phyloP scores from a whole-genome alignment of 306 rosid genomes.

The Citrullus amarus region DNA sequence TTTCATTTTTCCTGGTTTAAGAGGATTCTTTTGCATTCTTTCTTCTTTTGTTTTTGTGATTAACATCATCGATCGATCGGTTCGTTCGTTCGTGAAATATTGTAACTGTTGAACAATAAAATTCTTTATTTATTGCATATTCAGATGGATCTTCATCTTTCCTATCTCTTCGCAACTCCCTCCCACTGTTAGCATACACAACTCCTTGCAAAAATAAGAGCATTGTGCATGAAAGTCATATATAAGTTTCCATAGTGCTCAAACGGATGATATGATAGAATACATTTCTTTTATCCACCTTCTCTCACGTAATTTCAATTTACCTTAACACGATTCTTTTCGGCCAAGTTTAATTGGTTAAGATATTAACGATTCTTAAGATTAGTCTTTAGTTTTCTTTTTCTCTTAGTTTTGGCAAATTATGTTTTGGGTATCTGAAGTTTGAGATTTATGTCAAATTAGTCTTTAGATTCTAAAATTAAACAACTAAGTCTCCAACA shows the following conservation, averaged over 20 bases:
- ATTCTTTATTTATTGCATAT: background rate
- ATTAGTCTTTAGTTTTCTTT: too few species aligned
- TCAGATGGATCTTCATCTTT: background rate
- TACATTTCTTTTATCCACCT: too few species aligned
- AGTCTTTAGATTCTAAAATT: too few species aligned
- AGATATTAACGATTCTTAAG: too few species aligned
- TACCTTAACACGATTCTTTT: too few species aligned
- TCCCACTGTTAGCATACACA: background rate
- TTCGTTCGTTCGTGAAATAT: background rate
- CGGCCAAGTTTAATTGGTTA: too few species aligned
- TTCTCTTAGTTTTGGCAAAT: too few species aligned
- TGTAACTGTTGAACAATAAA: conserved; percentile 1
- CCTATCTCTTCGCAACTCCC: background rate
- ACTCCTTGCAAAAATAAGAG: background rate
- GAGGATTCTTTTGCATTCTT: background rate
- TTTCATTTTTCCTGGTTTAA: background rate
- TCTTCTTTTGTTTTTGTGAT: background rate
- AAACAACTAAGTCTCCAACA: too few species aligned
- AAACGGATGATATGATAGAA: too few species aligned
- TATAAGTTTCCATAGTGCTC: background rate
- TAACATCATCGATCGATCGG: background rate
- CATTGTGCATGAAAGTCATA: background rate
- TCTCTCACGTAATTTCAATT: too few species aligned
- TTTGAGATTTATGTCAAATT: too few species aligned
- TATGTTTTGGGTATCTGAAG: too few species aligned